phyloP scores from a whole-genome alignment of 2,329 filamentous ascomycete species.

The Fusarium tupiense region DNA sequence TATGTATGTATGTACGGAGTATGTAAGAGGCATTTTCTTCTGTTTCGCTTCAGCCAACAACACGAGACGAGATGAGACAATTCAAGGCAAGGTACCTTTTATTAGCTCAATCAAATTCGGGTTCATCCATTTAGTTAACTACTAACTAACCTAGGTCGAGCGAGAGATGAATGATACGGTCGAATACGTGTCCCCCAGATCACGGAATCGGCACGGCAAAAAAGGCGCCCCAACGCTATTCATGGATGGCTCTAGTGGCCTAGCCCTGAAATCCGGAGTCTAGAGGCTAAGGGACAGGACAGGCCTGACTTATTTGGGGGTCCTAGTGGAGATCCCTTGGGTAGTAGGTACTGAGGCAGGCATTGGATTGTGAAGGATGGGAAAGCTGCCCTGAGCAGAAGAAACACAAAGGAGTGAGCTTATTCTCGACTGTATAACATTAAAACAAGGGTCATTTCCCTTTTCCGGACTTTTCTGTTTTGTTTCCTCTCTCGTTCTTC shows the following conservation, averaged over 20 bases:
- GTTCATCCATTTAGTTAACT: not conserved
- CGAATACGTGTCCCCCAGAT: conserved; percentile 25
- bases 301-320: not conserved
- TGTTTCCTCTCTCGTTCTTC: not conserved
- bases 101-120: not conserved
- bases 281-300: not conserved
- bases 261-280: not conserved
- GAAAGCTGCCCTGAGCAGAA: conserved; percentile 2
- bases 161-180: not conserved
- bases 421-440: not conserved
- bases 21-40: conserved; percentile 4
- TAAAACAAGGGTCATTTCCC: conserved; percentile 7
- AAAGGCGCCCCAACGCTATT: conserved; percentile 28
- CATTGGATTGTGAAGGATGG: not conserved
- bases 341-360: not conserved
- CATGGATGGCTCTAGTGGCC: conserved; percentile 6
- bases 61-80: not conserved
- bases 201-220: conserved; percentile 33
- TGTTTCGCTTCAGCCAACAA: not conserved
- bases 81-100: not conserved
- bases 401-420: conserved; percentile 1
- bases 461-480: not conserved
- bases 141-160: not conserved
- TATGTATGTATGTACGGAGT: not conserved
- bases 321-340: not conserved